phyloP scores from a whole-genome alignment of 345 rosid genomes.

The Eucalyptus melliodora region DNA sequence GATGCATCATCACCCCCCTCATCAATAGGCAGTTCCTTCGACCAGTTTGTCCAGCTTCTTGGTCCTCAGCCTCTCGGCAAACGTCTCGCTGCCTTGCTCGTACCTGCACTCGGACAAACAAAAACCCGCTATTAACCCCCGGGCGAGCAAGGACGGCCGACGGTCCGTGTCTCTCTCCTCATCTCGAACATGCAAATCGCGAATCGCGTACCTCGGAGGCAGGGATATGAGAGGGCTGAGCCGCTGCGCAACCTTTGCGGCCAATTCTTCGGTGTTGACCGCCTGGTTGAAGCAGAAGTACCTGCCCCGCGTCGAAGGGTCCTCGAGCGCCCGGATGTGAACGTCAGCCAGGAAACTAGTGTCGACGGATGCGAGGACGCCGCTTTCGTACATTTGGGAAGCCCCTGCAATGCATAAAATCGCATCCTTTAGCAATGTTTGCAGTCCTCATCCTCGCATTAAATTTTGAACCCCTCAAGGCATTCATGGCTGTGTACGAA shows the following conservation, averaged over 20 bases:
- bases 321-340: constrained; percentile 62
- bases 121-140: background rate
- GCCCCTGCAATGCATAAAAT: constrained; percentile 32
- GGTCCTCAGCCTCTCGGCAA: constrained; percentile 56
- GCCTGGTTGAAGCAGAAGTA: constrained; percentile 76
- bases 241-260: constrained; percentile 41
- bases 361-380: constrained; percentile 58
- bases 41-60: constrained; percentile 58
- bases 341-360: constrained; percentile 51
- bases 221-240: constrained; percentile 58
- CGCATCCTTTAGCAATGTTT: background rate
- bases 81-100: constrained; percentile 39
- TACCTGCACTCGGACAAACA: constrained; percentile 14
- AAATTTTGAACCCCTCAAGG: background rate
- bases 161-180: background rate
- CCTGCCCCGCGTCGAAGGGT: constrained; percentile 53
- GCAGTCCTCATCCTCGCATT: background rate
- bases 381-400: constrained; percentile 71
- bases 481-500: background rate
- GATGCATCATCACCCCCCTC: background rate
- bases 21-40: constrained; percentile 38
- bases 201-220: constrained; percentile 35
- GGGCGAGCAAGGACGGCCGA: background rate
- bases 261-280: constrained; percentile 45
- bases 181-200: background rate